A percentile compares a stretch with the other conserved stretches of the same genome.
Conservation (phyloP, 2,329 filamentous ascomycete genomes). For the Neopestalotiopsis rosae region DNA sequence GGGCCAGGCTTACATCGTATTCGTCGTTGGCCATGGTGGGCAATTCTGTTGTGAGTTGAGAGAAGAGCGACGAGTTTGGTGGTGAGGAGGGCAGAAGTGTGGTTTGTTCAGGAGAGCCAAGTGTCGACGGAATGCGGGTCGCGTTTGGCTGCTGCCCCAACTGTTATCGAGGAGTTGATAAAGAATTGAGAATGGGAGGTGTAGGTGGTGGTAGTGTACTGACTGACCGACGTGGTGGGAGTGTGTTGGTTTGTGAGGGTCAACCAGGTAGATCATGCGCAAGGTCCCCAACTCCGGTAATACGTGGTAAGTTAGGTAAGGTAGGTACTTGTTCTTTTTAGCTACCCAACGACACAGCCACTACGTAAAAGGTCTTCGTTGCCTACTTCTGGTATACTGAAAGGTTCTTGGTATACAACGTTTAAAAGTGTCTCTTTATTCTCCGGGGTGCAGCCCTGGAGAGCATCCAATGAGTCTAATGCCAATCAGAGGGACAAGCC, state of each 20-base stretch:
- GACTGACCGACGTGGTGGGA: background rate
- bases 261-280: background rate
- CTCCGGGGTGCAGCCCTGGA: background rate
- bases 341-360: constrained; percentile 2
- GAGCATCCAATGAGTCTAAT: background rate
- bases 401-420: background rate
- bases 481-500: background rate
- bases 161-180: constrained; percentile 18
- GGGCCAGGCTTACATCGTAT: constrained; percentile 83
- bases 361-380: background rate
- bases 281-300: background rate
- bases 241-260: background rate
- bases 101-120: constrained; percentile 17
- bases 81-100: constrained; percentile 20
- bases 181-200: constrained; percentile 13
- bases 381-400: background rate
- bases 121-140: constrained; percentile 18
- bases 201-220: background rate
- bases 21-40: constrained; percentile 97
- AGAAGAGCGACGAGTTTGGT: constrained; percentile 21
- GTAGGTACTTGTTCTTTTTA: constrained; percentile 1
- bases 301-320: background rate
- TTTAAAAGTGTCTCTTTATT: background rate
- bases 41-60: constrained; percentile 24
- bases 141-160: constrained; percentile 16